Evolutionary conservation across 192 early-diverging fungal genomes (phyloP), one percentile per base, ranked within the genome.

Genomic region (Mortierella hygrophila): DNA sequence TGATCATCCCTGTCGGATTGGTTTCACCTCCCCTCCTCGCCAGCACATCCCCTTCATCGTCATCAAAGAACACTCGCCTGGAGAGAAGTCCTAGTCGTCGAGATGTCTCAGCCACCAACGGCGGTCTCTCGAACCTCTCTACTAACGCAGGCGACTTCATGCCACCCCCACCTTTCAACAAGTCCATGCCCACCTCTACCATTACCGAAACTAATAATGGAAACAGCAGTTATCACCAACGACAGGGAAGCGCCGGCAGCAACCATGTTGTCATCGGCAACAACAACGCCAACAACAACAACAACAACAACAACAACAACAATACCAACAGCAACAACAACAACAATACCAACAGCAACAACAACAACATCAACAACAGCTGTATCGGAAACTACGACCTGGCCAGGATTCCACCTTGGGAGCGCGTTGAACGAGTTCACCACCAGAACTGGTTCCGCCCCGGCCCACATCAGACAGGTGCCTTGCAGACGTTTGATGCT

Each of bases 371-470:
- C 52, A 37, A 9, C 26, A 79, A 26, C 49, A 16, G 18, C 35
- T 29, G 4, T 11, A 57, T 26, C 69, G 29, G 26, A 13, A 42
- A 23, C 11, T 41, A 21, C 38, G n/a, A 37, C 23, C n/a, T 40
- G 20, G 18, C 52, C 18, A 23, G 46, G 40, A 85, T 86, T 42
- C 79, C 68, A 29, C 79, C 84, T 0, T 86, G 84, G 84, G 84
- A 86, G 41, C 69, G 84, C 1, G 65, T 86, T 35, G 84, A 86
- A 29, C 70, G 70, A n/a, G 70, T 86, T 35, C 84, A 81, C 52
- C 79, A 81, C n/a, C 84, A 86, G 54, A 80, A 86, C 37, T 86
- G 84, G 84, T 86, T 86, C 79, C 41, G 79, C 38, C 84, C 84
- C 1, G 84, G 75, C 32, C 78, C 84, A 11, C 84, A 86, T 68